Base-by-base conservation (phyloP, 805 yeast genomes). In the Myxozyma kluyveri region DNA sequence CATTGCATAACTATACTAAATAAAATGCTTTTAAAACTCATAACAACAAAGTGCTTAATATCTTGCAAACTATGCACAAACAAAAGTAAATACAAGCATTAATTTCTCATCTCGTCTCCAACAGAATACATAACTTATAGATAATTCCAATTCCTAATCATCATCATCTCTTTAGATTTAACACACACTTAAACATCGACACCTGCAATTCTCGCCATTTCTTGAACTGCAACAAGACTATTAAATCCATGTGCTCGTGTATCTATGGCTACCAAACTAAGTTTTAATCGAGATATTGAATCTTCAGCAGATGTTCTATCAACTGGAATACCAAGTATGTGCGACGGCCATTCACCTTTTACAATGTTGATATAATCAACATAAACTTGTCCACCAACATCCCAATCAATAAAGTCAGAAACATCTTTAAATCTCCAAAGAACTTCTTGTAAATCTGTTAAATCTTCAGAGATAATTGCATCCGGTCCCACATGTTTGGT, bases 401-500 rank as follows among this genome's bases (percentile, higher is more conserved):
- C 48, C 75, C 75, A 72, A 4, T 50, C 37, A 1, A 54, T 4
- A 29, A 62, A 40, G 53, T 59, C 45, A 2, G 61, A 47, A 7
- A 56, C 63, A 27, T 63, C 52, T 14, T 52, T 47, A 39, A 64
- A 60, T 33, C 57, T 50, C 21, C 32, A 17, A 9, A 72, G 49
- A 7, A 68, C 42, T 4, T 51, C 60, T 18, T 42, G 46, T 10
- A 70, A 50, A 12, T 47, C 47, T 18, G 40, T 57, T 4, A 60
- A 45, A 12, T 66, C 69, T 50, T 77, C 75, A n/a, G 77, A 72
- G 14, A 83, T 76, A 1, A 90, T 79, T 2, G 83, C 77, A 12
- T 68, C 66, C 6, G 98, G 98, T 0, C 91, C 98, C 27, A 88
- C 84, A 2, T 73, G 65, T 0, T 70, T 63, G 6, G 82, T 61